A percentile compares a stretch with the other conserved stretches of the same genome.
These are phyloP conservation scores for Chaetomium cochliodes DNA, from an alignment of 495 filamentous ascomycete genomes.

Conservation along the genomic window DNA sequence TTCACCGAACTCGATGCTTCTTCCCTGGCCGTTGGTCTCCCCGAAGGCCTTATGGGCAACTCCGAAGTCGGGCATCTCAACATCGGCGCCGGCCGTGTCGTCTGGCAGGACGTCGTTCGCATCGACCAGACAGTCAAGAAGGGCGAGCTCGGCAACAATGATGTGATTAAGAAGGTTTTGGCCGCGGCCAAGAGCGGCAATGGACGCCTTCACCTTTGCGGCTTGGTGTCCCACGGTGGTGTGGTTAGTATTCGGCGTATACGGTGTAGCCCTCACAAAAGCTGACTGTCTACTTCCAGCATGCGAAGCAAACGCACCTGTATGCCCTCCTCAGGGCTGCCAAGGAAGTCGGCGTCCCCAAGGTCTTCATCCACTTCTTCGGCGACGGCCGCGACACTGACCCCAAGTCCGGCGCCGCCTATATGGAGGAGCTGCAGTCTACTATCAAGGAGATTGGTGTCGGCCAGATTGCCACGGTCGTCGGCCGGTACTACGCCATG, in stretches of 20 bases:
- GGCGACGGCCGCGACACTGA: conserved; percentile 97
- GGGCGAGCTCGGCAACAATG: conserved; percentile 71
- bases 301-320: conserved; percentile 91
- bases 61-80: conserved; percentile 98
- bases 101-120: conserved; percentile 98
- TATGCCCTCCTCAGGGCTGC: conserved; percentile 82
- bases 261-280: background rate
- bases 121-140: conserved; percentile 96
- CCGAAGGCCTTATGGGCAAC: conserved; percentile 98
- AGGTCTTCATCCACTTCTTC: conserved; percentile 98
- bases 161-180: conserved; percentile 74
- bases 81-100: conserved; percentile 95
- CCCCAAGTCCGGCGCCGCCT: conserved; percentile 82
- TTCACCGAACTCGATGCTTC: conserved; percentile 85
- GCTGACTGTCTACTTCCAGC: conserved; percentile 42
- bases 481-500: conserved; percentile 98
- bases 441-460: conserved; percentile 78
- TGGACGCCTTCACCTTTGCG: conserved; percentile 87
- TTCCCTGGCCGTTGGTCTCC: conserved; percentile 90
- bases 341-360: conserved; percentile 78
- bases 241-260: conserved; percentile 55
- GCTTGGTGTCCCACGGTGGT: conserved; percentile 90
- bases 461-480: conserved; percentile 87
- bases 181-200: conserved; percentile 80
- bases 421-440: conserved; percentile 79